These are phyloP conservation scores for Linnemannia hyalina DNA, from an alignment of 192 early-diverging fungal genomes.

Conservation along the genomic window DNA sequence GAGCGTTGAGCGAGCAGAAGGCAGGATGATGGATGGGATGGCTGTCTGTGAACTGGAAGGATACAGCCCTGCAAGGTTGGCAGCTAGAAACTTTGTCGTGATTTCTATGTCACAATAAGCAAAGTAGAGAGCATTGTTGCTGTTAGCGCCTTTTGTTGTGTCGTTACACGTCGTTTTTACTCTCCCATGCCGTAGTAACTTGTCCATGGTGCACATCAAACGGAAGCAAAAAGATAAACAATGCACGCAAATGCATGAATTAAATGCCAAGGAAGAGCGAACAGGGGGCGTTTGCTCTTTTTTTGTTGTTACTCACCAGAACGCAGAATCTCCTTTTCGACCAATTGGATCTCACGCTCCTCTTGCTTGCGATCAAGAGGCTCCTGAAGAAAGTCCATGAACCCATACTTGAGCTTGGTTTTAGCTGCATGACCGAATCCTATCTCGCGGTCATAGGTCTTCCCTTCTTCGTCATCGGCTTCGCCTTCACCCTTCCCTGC, in stretches of 20 bases:
- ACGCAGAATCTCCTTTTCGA: constrained; percentile 43
- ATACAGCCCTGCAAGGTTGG: constrained; percentile 33
- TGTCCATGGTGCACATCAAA: neutral
- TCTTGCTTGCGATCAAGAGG: constrained; percentile 19
- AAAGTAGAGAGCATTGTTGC: neutral
- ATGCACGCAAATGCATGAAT: neutral
- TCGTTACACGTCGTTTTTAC: neutral
- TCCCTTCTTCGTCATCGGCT: neutral
- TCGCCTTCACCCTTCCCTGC: neutral
- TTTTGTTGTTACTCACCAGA: constrained; percentile 19
- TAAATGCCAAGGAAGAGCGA: neutral
- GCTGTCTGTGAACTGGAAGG: constrained; percentile 25
- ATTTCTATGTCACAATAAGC: constrained; percentile 8
- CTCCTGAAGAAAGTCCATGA: constrained; percentile 22
- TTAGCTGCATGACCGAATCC: neutral
- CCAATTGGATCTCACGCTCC: constrained; percentile 35
- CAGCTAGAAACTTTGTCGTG: constrained; percentile 36
- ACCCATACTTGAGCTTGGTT: neutral
- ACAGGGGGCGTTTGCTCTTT: too few relatives aligned
- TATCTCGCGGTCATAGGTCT: neutral
- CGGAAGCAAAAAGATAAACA: neutral
- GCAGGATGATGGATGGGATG: constrained; percentile 35
- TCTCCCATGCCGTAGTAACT: neutral
- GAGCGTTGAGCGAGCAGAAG: constrained; percentile 20
- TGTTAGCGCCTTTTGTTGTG: neutral